A percentile compares a stretch with the other conserved stretches of the same genome.
These are phyloP conservation scores for Backusella australiensis DNA, from an alignment of 192 early-diverging fungal genomes.

Conservation along the genomic window DNA sequence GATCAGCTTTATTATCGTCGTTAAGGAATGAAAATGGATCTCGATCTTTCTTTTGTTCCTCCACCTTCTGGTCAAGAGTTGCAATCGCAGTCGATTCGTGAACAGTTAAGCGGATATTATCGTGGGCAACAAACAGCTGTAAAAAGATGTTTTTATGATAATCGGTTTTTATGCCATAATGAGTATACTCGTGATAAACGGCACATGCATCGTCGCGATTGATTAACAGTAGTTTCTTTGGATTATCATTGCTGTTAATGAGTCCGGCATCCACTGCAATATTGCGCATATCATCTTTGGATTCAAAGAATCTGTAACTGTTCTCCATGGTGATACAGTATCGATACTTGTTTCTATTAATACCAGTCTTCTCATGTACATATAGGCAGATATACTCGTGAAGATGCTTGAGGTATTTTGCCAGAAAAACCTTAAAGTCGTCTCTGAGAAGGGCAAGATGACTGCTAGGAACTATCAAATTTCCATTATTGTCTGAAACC, in stretches of 20 bases:
- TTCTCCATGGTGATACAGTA: slow-evolving; percentile 10
- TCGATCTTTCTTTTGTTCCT: neutral
- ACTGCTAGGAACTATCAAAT: neutral
- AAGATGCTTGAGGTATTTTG: neutral
- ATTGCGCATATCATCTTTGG: slow-evolving; percentile 39
- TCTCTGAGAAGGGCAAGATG: neutral
- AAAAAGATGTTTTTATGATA: neutral
- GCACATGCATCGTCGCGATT: slow-evolving; percentile 43
- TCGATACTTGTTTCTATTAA: neutral
- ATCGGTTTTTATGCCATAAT: neutral
- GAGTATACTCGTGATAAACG: slow-evolving; percentile 37
- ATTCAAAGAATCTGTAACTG: neutral
- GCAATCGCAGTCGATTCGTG: neutral
- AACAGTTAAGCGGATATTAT: neutral
- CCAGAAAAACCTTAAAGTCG: neutral
- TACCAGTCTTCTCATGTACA: neutral
- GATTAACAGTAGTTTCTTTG: slow-evolving; percentile 38
- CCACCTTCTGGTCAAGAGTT: neutral
- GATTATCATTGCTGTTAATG: slow-evolving; percentile 30
- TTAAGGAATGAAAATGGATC: neutral
- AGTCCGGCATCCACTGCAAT: slow-evolving; percentile 38
- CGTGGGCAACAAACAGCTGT: neutral
- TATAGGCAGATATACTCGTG: neutral
- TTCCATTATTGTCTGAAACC: neutral
- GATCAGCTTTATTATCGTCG: neutral